Evolutionary conservation across 2,329 filamentous ascomycete genomes (phyloP).

Genomic region (Calonectria naviculata): DNA sequence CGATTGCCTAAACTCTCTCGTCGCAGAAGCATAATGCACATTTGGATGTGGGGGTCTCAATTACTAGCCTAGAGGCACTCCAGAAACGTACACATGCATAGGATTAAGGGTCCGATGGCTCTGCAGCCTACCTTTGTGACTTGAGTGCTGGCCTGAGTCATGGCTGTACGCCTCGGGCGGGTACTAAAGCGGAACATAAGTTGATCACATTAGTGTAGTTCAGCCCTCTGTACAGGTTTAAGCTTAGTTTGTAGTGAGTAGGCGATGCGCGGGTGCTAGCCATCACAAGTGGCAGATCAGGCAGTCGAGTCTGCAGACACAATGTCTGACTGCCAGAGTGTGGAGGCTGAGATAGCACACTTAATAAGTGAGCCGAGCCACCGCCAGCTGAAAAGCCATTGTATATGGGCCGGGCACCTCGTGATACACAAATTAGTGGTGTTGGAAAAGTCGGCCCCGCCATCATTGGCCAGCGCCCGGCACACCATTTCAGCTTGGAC

Average conservation of each 20-base stretch:
- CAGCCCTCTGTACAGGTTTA: not conserved
- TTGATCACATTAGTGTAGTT: not conserved
- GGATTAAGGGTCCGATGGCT: not conserved
- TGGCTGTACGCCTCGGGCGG: not conserved
- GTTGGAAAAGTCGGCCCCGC: not conserved
- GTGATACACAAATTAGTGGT: not conserved
- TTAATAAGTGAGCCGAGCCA: not conserved
- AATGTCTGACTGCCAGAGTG: not conserved
- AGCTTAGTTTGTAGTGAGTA: not conserved
- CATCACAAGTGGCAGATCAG: no score
- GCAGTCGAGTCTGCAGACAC: not conserved
- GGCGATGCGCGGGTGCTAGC: not conserved
- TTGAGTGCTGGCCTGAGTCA: not conserved
- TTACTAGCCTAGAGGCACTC: not conserved
- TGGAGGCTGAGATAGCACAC: not conserved
- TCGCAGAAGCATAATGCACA: no score
- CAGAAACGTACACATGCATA: no score
- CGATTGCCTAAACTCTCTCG: not conserved
- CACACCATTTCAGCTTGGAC: not conserved
- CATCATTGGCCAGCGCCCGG: not conserved
- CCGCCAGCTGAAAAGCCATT: conserved; percentile 1
- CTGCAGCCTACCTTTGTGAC: not conserved
- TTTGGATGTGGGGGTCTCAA: not conserved
- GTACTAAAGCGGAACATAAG: not conserved
- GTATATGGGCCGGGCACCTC: not conserved